phyloP scores from a whole-genome alignment of 305 asterid species.

The Plantago coronopus region DNA sequence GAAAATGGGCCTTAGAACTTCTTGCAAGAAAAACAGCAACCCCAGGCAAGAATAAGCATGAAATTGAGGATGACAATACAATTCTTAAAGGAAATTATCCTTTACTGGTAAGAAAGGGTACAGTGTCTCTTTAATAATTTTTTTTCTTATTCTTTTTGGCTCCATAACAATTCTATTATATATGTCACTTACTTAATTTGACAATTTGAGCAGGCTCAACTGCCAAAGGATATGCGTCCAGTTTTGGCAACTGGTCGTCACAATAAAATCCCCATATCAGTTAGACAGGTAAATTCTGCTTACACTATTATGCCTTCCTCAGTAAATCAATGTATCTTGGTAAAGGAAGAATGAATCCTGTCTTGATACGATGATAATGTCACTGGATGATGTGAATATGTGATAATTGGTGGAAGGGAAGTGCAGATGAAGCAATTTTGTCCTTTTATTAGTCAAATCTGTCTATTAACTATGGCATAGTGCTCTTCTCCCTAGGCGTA shows the following conservation, averaged over 20 bases:
- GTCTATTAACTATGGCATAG: no score
- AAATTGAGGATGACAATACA: constrained; percentile 47
- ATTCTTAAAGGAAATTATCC: constrained; percentile 68
- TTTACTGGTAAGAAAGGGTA: constrained; percentile 49
- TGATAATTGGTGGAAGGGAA: no score
- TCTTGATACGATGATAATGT: no score
- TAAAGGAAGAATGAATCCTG: background rate
- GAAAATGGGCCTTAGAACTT: constrained; percentile 93
- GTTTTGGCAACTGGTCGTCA: constrained; percentile 70
- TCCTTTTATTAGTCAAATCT: no score
- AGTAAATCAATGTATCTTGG: background rate
- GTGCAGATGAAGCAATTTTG: no score
- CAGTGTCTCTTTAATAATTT: constrained; percentile 14
- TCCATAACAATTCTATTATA: constrained; percentile 21
- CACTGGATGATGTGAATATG: no score
- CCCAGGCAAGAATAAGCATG: constrained; percentile 50
- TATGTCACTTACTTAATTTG: constrained; percentile 21
- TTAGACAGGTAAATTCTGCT: constrained; percentile 72
- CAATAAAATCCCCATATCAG: constrained; percentile 67
- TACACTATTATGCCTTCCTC: constrained; percentile 13
- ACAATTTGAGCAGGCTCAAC: constrained; percentile 66
- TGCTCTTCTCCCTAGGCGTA: no score
- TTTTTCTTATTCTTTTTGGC: background rate
- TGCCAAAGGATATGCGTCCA: constrained; percentile 90
- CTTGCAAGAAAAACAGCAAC: constrained; percentile 80